These are phyloP conservation scores for Rubia balearica DNA, from an alignment of 305 asterid genomes.

Conservation along the genomic window DNA sequence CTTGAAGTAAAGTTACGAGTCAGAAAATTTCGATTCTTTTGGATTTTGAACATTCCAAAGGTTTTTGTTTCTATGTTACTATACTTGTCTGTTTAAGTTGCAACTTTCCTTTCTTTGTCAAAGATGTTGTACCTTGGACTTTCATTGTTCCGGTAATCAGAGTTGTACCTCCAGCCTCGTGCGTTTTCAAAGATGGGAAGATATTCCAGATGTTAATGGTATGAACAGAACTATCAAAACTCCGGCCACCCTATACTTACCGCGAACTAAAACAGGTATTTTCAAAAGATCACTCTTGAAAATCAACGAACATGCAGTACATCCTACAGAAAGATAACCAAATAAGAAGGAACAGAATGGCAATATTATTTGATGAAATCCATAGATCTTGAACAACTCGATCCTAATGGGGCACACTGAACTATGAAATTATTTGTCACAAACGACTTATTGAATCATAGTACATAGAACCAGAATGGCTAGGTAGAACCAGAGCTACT, in stretches of 20 bases:
- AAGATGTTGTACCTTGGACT: constrained; percentile 11
- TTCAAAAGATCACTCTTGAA: too few relatives aligned
- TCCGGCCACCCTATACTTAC: too few relatives aligned
- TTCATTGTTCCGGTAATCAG: constrained; percentile 9
- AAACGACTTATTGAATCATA: constrained; percentile 5
- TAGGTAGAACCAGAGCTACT: constrained; percentile 22
- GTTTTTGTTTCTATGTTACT: too few relatives aligned
- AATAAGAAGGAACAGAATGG: neutral
- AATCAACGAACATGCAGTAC: neutral
- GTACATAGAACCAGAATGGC: neutral
- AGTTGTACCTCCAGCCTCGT: neutral
- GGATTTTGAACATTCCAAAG: constrained; percentile 12
- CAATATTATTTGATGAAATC: neutral
- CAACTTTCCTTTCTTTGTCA: constrained; percentile 10
- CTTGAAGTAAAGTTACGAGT: constrained; percentile 33
- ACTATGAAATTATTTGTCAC: neutral
- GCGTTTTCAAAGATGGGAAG: neutral
- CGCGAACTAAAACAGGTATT: too few relatives aligned
- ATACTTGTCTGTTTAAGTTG: neutral
- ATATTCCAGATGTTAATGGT: neutral
- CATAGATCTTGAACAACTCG: neutral
- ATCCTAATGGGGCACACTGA: neutral
- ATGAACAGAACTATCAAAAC: neutral
- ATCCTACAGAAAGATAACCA: neutral
- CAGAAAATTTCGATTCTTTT: constrained; percentile 6